These are phyloP conservation scores for Daldinia bambusicola DNA, from an alignment of 495 filamentous ascomycete species.

Conservation along the genomic window DNA sequence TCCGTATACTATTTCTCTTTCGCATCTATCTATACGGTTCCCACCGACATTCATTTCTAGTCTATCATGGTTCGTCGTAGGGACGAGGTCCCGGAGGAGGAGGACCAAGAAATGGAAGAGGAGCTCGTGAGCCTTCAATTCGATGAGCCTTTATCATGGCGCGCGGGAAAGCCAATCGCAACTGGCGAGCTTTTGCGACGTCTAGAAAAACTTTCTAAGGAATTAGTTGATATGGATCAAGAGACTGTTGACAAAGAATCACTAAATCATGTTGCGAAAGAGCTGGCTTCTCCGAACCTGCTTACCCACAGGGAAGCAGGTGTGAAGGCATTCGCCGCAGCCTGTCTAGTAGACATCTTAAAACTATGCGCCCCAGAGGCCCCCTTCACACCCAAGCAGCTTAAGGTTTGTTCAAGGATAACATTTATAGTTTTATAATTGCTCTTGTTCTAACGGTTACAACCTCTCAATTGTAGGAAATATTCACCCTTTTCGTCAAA, in stretches of 20 bases:
- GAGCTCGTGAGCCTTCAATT: slow-evolving; percentile 67
- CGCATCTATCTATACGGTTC: background rate
- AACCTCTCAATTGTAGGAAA: slow-evolving; percentile 68
- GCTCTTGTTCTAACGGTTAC: slow-evolving; percentile 21
- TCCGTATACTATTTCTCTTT: background rate
- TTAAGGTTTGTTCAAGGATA: slow-evolving; percentile 72
- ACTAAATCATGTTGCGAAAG: slow-evolving; percentile 84
- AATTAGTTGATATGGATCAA: slow-evolving; percentile 88
- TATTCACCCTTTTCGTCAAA: slow-evolving; percentile 88
- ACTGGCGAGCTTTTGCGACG: slow-evolving; percentile 83
- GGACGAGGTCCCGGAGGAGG: slow-evolving; percentile 50
- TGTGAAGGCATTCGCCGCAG: slow-evolving; percentile 86
- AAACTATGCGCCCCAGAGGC: slow-evolving; percentile 94
- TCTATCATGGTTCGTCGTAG: slow-evolving; percentile 43
- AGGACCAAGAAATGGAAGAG: slow-evolving; percentile 49
- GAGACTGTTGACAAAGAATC: slow-evolving; percentile 85
- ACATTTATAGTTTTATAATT: slow-evolving; percentile 5
- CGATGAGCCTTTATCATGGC: slow-evolving; percentile 90
- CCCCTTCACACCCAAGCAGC: slow-evolving; percentile 87
- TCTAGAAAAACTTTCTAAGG: slow-evolving; percentile 80
- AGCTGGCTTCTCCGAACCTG: slow-evolving; percentile 83
- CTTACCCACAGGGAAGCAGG: slow-evolving; percentile 91
- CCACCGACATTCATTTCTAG: background rate
- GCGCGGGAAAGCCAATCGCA: slow-evolving; percentile 87
- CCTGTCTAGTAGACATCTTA: slow-evolving; percentile 93